Evolutionary conservation across 805 yeast genomes (phyloP).

Genomic region (Sugiyamaella boreocaroliniensis): DNA sequence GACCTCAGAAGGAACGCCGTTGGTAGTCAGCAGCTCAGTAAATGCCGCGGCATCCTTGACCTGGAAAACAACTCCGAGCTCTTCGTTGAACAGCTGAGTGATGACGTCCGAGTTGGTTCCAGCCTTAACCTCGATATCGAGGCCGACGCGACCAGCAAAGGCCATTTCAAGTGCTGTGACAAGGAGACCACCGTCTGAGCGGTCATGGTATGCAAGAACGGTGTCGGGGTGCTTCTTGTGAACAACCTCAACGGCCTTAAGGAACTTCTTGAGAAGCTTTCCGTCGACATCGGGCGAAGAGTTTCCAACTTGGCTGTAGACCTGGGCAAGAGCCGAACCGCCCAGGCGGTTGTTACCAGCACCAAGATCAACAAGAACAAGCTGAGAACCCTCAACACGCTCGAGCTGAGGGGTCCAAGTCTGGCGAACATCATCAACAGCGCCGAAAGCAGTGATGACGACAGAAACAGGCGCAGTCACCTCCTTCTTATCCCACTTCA

Average conservation of each 20-base stretch:
- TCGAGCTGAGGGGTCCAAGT: slow-evolving; percentile 93
- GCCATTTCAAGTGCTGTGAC: slow-evolving; percentile 91
- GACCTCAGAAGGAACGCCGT: slow-evolving; percentile 51
- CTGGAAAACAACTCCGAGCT: slow-evolving; percentile 95
- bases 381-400: slow-evolving; percentile 37
- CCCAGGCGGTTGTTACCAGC: slow-evolving; percentile 61
- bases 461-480: slow-evolving; percentile 94
- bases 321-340: slow-evolving; percentile 93
- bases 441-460: slow-evolving; percentile 84
- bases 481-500: slow-evolving; percentile 83
- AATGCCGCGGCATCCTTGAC: slow-evolving; percentile 54
- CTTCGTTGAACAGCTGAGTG: slow-evolving; percentile 69
- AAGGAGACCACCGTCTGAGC: slow-evolving; percentile 93
- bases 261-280: slow-evolving; percentile 56
- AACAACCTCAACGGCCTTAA: slow-evolving; percentile 60
- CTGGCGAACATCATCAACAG: slow-evolving; percentile 72
- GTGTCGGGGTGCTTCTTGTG: slow-evolving; percentile 51
- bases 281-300: slow-evolving; percentile 75
- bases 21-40: slow-evolving; percentile 43
- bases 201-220: slow-evolving; percentile 87
- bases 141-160: slow-evolving; percentile 87
- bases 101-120: slow-evolving; percentile 31
- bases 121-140: slow-evolving; percentile 44
- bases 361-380: slow-evolving; percentile 78
- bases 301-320: slow-evolving; percentile 80